A percentile compares a stretch with the other conserved stretches of the same genome.
phyloP scores from a whole-genome alignment of 169 alveolate genomes.

The Cryptosporidium sp. region DNA sequence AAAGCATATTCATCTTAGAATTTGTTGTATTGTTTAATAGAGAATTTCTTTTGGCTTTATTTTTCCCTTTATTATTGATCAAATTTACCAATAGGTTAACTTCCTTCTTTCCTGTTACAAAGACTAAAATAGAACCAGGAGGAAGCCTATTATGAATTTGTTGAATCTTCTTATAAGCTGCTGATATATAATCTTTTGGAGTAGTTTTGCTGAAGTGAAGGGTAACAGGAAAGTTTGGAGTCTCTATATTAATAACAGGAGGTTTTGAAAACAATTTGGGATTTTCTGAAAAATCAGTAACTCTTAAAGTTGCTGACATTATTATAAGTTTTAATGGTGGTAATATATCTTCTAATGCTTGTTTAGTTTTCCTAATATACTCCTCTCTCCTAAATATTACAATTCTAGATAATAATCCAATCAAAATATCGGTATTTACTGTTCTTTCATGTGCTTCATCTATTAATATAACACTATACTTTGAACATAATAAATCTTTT shows the following conservation, averaged over 20 bases:
- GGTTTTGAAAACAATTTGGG: slow-evolving; percentile 87
- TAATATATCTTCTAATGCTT: background rate
- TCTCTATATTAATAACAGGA: slow-evolving; percentile 89
- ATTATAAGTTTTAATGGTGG: slow-evolving; percentile 93
- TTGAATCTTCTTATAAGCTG: slow-evolving; percentile 87
- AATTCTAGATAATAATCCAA: slow-evolving; percentile 96
- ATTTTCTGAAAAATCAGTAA: slow-evolving; percentile 92
- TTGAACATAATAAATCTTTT: slow-evolving; percentile 88
- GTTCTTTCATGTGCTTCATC: slow-evolving; percentile 99
- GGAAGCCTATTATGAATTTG: slow-evolving; percentile 89
- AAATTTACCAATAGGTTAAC: slow-evolving; percentile 87
- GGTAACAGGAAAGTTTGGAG: slow-evolving; percentile 92
- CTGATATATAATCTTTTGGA: slow-evolving; percentile 88
- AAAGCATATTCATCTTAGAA: slow-evolving; percentile 41
- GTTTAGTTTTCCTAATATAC: slow-evolving; percentile 78
- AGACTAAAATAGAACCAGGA: slow-evolving; percentile 97
- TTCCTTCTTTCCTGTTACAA: slow-evolving; percentile 97
- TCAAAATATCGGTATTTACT: slow-evolving; percentile 96
- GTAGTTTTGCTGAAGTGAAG: slow-evolving; percentile 89
- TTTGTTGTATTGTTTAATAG: background rate
- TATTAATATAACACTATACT: slow-evolving; percentile 95
- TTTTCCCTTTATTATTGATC: slow-evolving; percentile 84
- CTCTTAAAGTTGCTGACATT: slow-evolving; percentile 99
- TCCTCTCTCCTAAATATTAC: slow-evolving; percentile 87
- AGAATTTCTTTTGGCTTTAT: slow-evolving; percentile 45